Evolutionary conservation across 495 filamentous ascomycete species (phyloP).

Genomic region (Penicillium riverlandense): DNA sequence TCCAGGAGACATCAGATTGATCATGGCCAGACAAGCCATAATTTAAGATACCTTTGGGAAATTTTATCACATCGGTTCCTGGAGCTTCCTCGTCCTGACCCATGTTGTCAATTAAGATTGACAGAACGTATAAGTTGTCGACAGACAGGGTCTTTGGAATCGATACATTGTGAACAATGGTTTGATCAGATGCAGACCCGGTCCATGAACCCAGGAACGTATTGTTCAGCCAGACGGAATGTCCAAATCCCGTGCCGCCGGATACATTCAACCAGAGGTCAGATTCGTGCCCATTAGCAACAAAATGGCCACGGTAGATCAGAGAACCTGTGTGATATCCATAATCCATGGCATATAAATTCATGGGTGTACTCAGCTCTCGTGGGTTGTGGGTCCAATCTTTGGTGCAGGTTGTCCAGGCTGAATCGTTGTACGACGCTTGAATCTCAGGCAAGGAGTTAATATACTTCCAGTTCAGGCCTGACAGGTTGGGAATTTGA

Average conservation of each 20-base stretch:
- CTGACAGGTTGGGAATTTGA: conserved; percentile 42
- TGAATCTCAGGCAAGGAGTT: conserved; percentile 61
- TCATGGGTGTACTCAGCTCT: conserved; percentile 46
- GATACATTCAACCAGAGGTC: conserved; percentile 43
- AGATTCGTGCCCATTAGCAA: conserved; percentile 48
- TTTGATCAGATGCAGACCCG: conserved; percentile 25
- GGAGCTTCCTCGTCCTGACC: conserved; percentile 53
- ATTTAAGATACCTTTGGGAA: conserved; percentile 56
- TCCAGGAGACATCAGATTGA: conserved; percentile 49
- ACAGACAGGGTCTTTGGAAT: conserved; percentile 33
- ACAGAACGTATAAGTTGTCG: conserved; percentile 48
- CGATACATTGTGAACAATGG: conserved; percentile 2
- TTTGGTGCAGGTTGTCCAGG: conserved; percentile 47
- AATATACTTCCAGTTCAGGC: conserved; percentile 54
- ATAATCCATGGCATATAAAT: conserved; percentile 58
- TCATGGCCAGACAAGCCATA: conserved; percentile 39
- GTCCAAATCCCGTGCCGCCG: conserved; percentile 53
- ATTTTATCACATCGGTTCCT: conserved; percentile 55
- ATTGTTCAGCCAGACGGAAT: conserved; percentile 45
- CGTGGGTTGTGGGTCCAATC: conserved; percentile 46
- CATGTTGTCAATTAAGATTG: conserved; percentile 61
- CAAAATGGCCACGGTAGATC: conserved; percentile 63
- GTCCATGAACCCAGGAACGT: conserved; percentile 44
- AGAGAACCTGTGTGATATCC: conserved; percentile 55
- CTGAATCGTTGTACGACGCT: conserved; percentile 50